Evolutionary conservation across 2,329 filamentous ascomycete species (phyloP).

Genomic region (Exutisphaerella laricina): DNA sequence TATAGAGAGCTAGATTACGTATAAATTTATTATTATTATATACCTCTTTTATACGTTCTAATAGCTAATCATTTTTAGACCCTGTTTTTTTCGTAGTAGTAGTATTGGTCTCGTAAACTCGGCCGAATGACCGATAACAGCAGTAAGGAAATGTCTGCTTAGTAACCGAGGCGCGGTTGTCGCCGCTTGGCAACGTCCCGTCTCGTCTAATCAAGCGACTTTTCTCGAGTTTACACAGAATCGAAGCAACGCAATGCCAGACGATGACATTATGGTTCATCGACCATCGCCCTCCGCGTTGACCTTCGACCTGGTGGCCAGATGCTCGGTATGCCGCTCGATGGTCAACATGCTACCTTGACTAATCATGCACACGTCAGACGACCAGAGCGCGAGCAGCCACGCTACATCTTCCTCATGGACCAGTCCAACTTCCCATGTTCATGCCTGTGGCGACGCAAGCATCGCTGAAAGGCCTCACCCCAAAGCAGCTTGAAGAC

Average conservation of each 20-base stretch:
- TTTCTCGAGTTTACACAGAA: too few relatives aligned
- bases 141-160: too few relatives aligned
- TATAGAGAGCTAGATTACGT: too few relatives aligned
- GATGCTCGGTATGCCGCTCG: slow-evolving; percentile 65
- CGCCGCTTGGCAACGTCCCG: too few relatives aligned
- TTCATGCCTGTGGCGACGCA: slow-evolving; percentile 99
- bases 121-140: too few relatives aligned
- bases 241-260: slow-evolving; percentile 16
- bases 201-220: too few relatives aligned
- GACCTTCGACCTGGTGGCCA: slow-evolving; percentile 70
- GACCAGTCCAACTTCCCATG: slow-evolving; percentile 79
- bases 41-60: too few relatives aligned
- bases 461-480: slow-evolving; percentile 88
- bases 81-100: too few relatives aligned
- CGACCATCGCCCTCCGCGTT: slow-evolving; percentile 53
- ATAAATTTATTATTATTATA: too few relatives aligned
- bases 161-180: too few relatives aligned
- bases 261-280: slow-evolving; percentile 22
- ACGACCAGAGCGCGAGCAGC: slow-evolving; percentile 92
- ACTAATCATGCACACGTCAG: slow-evolving; percentile 44
- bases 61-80: too few relatives aligned
- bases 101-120: too few relatives aligned
- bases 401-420: slow-evolving; percentile 81
- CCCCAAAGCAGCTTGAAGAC: slow-evolving; percentile 83
- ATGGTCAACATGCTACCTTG: slow-evolving; percentile 2